These are phyloP conservation scores for Hymenoscyphus fructigenus DNA, from an alignment of 2,329 filamentous ascomycete genomes.

Conservation along the genomic window DNA sequence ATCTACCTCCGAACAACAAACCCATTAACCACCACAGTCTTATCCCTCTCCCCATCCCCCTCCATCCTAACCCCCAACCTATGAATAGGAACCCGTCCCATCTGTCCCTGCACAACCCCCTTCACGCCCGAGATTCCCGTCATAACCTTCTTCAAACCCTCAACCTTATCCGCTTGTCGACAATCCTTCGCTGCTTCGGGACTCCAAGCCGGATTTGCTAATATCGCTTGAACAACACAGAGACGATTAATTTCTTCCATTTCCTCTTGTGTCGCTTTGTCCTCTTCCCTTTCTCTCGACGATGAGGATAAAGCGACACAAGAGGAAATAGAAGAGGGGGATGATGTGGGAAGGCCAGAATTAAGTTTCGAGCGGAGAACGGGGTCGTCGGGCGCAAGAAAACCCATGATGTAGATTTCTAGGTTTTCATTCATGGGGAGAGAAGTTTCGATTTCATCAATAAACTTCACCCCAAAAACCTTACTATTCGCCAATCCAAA, in stretches of 20 bases:
- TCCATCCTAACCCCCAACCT: conserved; percentile 3
- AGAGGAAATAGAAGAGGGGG: conserved; percentile 39
- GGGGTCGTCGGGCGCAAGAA: conserved; percentile 46
- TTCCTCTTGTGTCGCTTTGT: conserved; percentile 38
- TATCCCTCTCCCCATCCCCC: background rate
- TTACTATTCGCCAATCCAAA: conserved; percentile 47
- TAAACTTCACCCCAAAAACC: conserved; percentile 53
- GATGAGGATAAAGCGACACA: too few relatives aligned
- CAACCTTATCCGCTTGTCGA: background rate
- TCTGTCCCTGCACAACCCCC: background rate
- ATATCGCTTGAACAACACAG: conserved; percentile 37
- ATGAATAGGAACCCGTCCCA: background rate
- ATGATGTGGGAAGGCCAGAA: conserved; percentile 40
- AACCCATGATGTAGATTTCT: conserved; percentile 60
- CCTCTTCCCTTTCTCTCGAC: too few relatives aligned
- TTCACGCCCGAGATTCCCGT: background rate
- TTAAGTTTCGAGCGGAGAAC: conserved; percentile 43
- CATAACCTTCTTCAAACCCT: background rate
- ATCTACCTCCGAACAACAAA: conserved; percentile 3
- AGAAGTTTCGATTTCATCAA: conserved; percentile 48
- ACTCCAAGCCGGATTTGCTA: conserved; percentile 42
- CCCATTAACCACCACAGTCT: background rate
- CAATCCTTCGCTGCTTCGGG: conserved; percentile 28
- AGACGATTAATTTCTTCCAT: conserved; percentile 42
- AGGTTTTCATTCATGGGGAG: conserved; percentile 47